Evolutionary conservation across 345 rosid species (phyloP).

Genomic region (Crucihimalaya himalaica): DNA sequence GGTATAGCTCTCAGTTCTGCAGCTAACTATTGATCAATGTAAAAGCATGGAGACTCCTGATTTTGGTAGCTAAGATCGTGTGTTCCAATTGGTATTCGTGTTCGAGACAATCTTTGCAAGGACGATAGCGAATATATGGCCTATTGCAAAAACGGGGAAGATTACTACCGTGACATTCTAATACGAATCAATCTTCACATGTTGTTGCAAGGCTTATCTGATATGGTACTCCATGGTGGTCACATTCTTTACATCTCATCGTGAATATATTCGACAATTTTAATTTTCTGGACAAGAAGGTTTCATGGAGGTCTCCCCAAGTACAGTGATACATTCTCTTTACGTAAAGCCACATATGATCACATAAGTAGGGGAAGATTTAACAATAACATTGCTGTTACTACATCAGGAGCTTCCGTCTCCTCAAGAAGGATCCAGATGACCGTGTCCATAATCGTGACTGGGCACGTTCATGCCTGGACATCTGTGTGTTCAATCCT

Average conservation of each 20-base stretch:
- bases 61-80: conserved; percentile 2
- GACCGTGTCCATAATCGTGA: not conserved
- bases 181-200: too few species aligned
- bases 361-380: not conserved
- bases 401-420: not conserved
- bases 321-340: not conserved
- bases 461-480: not conserved
- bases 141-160: conserved; percentile 15
- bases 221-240: conserved; percentile 8
- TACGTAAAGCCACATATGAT: not conserved
- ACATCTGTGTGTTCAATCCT: conserved; percentile 7
- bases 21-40: too few species aligned
- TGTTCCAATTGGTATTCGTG: conserved; percentile 4
- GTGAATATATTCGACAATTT: too few species aligned
- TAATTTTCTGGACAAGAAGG: too few species aligned
- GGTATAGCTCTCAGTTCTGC: too few species aligned
- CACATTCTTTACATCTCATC: not conserved
- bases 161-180: conserved; percentile 11
- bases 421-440: too few species aligned
- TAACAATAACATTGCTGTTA: not conserved
- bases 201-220: not conserved
- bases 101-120: too few species aligned
- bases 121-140: too few species aligned
- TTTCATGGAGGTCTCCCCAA: too few species aligned
- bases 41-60: too few species aligned